Evolutionary conservation across 208 protist genomes (phyloP), one percentile per base, ranked within the genome.

Genomic region (Wallacemonas sp.): DNA sequence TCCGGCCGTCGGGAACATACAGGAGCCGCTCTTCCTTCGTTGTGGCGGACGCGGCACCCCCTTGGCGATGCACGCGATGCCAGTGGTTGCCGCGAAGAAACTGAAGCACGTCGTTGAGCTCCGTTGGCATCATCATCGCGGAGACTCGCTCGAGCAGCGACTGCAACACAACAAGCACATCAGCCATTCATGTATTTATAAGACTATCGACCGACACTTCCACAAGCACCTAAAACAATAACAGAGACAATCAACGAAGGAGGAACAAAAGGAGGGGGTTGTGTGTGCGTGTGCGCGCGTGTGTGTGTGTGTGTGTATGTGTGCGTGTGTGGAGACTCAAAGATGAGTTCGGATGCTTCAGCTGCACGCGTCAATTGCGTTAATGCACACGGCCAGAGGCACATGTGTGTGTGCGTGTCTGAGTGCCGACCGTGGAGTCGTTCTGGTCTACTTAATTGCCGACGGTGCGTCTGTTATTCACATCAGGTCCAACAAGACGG

Each of bases 61-160:
- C n/a, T 12, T 32, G 4, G 10, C 34, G n/a, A 37, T 58, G 36
- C 17, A 54, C 55, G 38, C 46, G 45, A 1, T 70, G 59, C 59
- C 68, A 84, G 6, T 46, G 26, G 13, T 71, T 59, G 1, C 74
- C 73, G 8, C 34, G 57, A 21, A 93, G 66, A 55, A 93, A 93
- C 1, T 62, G 52, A 37, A 78, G 74, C n/a, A 93, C 63, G 21
- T 79, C 67, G 22, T 79, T 46, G 33, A 87, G 63, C 57, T 85
- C 81, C 0, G 75, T 78, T 0, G 87, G 79, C 64, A 89, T 79
- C 45, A 93, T 63, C 26, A 79, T 57, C 10, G 68, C 67, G n/a
- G 78, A 78, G 3, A 92, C 83, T 34, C 74, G 68, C 10, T 84
- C 63, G 24, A 74, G 45, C 15, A 80, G 68, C n/a, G 61, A 68